Percentiles rank a stretch among this genome's conserved stretches.
phyloP scores from a whole-genome alignment of 371 early-diverging fungal genomes.

The Nosema granulosis region DNA sequence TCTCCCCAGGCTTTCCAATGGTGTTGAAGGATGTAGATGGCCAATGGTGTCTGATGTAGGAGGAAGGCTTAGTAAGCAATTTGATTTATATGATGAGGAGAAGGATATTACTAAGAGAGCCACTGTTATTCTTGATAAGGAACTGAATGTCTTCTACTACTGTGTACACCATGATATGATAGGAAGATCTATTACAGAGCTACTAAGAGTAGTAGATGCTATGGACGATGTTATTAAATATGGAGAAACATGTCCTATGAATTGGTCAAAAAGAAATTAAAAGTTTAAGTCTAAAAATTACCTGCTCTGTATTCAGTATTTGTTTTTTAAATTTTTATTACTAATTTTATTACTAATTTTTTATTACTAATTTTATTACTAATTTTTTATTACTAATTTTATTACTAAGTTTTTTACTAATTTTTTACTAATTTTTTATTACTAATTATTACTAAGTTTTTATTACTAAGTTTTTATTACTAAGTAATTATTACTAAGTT shows the following conservation, averaged over 20 bases:
- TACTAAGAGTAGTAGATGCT: slow-evolving; percentile 84
- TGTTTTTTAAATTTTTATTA: too few relatives aligned
- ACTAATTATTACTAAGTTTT: too few relatives aligned
- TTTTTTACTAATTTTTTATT: too few relatives aligned
- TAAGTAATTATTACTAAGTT: neutral
- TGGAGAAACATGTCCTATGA: slow-evolving; percentile 68
- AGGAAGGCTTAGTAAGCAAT: slow-evolving; percentile 75
- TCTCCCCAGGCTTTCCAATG: slow-evolving; percentile 75
- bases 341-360: too few relatives aligned
- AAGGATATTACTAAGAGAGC: slow-evolving; percentile 68
- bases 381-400: too few relatives aligned
- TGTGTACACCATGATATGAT: slow-evolving; percentile 77
- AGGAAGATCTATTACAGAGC: slow-evolving; percentile 87
- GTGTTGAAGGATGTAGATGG: slow-evolving; percentile 71
- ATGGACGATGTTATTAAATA: slow-evolving; percentile 75
- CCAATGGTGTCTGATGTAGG: slow-evolving; percentile 74
- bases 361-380: too few relatives aligned
- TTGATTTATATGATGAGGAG: slow-evolving; percentile 74
- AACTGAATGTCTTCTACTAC: slow-evolving; percentile 72
- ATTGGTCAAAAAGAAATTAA: slow-evolving; percentile 51
- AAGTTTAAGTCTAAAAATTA: slow-evolving; percentile 3
- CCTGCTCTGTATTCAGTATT: too few relatives aligned
- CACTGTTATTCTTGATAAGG: slow-evolving; percentile 81
- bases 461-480: neutral
- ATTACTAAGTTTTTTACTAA: too few relatives aligned